Evolutionary conservation across 306 rosid genomes (phyloP).

Genomic region (Luffa aegyptiaca): DNA sequence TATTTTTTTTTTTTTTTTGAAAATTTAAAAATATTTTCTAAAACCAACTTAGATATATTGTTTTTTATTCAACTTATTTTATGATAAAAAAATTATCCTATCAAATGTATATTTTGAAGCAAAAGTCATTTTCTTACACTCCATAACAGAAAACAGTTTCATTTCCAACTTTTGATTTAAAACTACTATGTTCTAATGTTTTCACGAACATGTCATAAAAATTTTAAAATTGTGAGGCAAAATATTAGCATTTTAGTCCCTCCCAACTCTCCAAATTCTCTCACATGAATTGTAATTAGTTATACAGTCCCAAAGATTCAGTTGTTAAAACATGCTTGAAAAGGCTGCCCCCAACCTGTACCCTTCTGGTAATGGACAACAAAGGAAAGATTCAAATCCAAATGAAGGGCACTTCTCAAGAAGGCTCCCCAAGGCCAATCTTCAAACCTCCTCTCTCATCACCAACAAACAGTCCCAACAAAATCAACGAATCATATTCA

Average conservation of each 20-base stretch:
- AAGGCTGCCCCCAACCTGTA: slow-evolving; percentile 37
- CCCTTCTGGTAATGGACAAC: slow-evolving; percentile 27
- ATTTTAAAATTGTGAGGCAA: background rate
- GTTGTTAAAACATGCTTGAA: slow-evolving; percentile 24
- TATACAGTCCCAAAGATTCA: slow-evolving; percentile 29
- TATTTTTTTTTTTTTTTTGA: no score
- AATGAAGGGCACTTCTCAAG: slow-evolving; percentile 33
- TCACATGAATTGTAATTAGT: background rate
- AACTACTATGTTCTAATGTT: background rate
- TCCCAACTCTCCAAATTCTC: background rate
- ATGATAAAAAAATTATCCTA: no score
- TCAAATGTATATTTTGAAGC: no score
- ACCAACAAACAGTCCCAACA: background rate
- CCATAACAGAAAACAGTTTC: no score
- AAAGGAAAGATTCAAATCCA: slow-evolving; percentile 24
- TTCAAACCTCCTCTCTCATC: slow-evolving; percentile 14
- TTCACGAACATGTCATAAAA: background rate
- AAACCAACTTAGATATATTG: no score
- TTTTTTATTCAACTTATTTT: no score
- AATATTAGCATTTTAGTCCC: background rate
- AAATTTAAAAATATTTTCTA: no score
- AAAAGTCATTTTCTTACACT: no score
- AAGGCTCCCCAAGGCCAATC: slow-evolving; percentile 24
- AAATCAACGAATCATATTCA: background rate
- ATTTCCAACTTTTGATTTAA: background rate